Evolutionary conservation across 225 moss, liverwort and hornwort species (phyloP), one percentile per base, ranked within the genome.

Genomic region (Bryoerythrophyllum caledonicum): DNA sequence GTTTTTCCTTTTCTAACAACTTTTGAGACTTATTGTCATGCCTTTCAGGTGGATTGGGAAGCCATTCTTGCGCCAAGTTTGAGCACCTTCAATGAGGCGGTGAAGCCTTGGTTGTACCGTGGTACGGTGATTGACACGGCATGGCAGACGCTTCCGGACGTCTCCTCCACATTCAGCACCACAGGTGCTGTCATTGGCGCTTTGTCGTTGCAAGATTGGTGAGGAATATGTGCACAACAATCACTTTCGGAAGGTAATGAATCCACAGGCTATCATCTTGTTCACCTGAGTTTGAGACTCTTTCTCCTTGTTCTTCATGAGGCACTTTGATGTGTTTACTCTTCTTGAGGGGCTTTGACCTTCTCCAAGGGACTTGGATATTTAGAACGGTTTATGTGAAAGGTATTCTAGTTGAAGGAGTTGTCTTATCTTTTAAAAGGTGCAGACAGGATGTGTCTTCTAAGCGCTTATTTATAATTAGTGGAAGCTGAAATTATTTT

Each of bases 1-100:
- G 16, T 14, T 6, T 17, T 15, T 1, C 5, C 17, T 5, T 17
- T 48, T 16, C 17, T 0, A 15, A 14, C 44, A 41, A 30, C 4
- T 10, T 65, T 66, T 14, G 48, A 20, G 40, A 20, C 48, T 58
- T 37, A 35, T 23, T 6, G 53, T 20, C 74, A 48, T 77, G 12
- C 27, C 57, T 83, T 77, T 13, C 86, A 94, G 94, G 84, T 94
- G 65, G 94, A 94, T 75, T 94, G 94, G 94, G 94, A 94, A 76
- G 94, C 94, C 41, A 94, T 94, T 73, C 82, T 94, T 41, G 76
- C 83, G 57, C 80, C 86, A 30, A 69, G 78, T 74, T 70, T 83
- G 64, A 63, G 76, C 15, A 81, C 66, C 37, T 94, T 92, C 27
- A 84, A 52, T 1, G 57, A 82, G 49, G 76, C 88, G 74, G 77